Base-by-base conservation (phyloP, 345 rosid species). In the Angophora floribunda region DNA sequence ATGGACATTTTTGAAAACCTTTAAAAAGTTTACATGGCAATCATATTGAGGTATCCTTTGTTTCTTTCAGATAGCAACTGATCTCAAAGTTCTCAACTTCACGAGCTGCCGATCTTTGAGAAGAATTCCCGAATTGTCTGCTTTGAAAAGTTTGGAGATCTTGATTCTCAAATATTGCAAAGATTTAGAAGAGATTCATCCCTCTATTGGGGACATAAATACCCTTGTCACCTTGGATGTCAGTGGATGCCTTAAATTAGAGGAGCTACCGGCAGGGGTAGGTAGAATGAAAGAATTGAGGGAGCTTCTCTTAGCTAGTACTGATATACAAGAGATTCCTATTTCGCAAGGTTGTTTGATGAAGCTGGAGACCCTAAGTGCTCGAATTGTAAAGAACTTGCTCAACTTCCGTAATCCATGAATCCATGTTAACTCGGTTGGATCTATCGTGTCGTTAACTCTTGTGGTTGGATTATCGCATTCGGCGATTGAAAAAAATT, bases 91-190 rank as follows among this genome's bases (percentile, higher is more conserved):
- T 50, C 57, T 85, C 21, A 13, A 85, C 44, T 44, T 85, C 1
- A 9, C 3, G 7, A 0, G 3, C 2, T 85, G 86, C 7, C 0
- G 2, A n/a, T 50, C 7, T 28, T 51, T 85, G 45, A 85, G 44
- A 53, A 51, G 57, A 85, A 85, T 24, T 85, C 86, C 79, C 1
- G 79, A 85, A 5, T n/a, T 51, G n/a, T 82, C 85, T 47, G n/a
- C 51, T 45, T 44, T 9, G 8, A 82, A 44, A 82, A 82, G 26
- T 13, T 24, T 57, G 63, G 63, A 22, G n/a, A 22, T 57, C 24
- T 57, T 57, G 63, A 57, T 57, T 57, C 63, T 57, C 24, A 13
- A 9, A 1, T 0, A 4, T 57, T 57, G 63, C 24, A 1, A 1
- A 6, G 1, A 9, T 24, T 6, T 57, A 6, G 1, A 57, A 57